Percentiles rank a stretch among this genome's conserved stretches.
Conservation (phyloP, 2,329 filamentous ascomycete genomes). For the Endoconidiophora polonica region DNA sequence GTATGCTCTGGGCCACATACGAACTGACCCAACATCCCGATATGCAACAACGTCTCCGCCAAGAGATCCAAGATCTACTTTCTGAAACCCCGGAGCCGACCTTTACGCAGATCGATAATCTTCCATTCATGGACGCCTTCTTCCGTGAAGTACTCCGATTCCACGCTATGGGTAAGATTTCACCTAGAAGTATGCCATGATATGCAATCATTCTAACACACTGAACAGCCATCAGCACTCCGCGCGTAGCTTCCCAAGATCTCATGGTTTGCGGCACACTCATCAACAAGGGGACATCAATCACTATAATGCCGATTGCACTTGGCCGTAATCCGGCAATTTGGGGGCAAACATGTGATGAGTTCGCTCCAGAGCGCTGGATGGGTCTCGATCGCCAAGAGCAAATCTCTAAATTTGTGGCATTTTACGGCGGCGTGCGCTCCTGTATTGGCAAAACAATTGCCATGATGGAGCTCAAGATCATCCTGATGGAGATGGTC, state of each 20-base stretch:
- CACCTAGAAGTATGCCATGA: not conserved
- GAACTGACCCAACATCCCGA: constrained; percentile 22
- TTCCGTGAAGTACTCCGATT: constrained; percentile 27
- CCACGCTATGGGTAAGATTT: constrained; percentile 20
- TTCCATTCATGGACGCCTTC: constrained; percentile 26
- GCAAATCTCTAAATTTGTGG: constrained; percentile 20
- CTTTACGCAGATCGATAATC: constrained; percentile 18
- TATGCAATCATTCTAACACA: constrained; percentile 5
- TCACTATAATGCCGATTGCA: constrained; percentile 22
- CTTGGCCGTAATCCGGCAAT: constrained; percentile 21
- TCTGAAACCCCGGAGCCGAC: constrained; percentile 8
- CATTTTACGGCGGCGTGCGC: constrained; percentile 23
- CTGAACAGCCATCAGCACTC: constrained; percentile 18
- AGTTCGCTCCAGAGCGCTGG: constrained; percentile 26
- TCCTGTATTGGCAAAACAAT: constrained; percentile 24
- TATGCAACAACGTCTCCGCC: constrained; percentile 23
- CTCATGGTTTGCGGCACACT: constrained; percentile 20
- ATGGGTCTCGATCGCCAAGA: constrained; percentile 15
- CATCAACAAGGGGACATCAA: constrained; percentile 22
- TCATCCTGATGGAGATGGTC: constrained; percentile 20
- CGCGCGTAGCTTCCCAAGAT: constrained; percentile 20
- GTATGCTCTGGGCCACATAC: constrained; percentile 26
- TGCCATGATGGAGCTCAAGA: constrained; percentile 24
- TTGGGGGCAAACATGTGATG: constrained; percentile 22
- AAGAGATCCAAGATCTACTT: constrained; percentile 21